These are phyloP conservation scores for Podospora comata DNA, from an alignment of 495 filamentous ascomycete genomes.

Conservation along the genomic window DNA sequence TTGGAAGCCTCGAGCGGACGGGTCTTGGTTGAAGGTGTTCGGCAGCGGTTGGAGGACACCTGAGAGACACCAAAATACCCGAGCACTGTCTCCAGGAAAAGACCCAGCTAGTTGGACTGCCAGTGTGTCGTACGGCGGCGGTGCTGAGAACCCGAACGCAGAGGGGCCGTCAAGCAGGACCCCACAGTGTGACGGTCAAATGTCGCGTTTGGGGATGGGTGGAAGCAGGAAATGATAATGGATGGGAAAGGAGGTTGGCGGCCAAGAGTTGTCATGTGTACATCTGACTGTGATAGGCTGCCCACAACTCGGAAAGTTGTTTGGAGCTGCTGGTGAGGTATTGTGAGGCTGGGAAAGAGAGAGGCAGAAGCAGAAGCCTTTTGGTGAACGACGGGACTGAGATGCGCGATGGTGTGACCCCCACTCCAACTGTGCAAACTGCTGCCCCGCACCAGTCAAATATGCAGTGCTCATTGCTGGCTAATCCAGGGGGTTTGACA, in stretches of 20 bases:
- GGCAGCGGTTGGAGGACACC: background rate
- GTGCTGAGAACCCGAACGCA: background rate
- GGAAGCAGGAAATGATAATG: background rate
- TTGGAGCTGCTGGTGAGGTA: background rate
- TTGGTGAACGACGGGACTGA: background rate
- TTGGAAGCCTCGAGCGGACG: background rate
- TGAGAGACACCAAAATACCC: background rate
- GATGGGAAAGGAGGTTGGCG: background rate
- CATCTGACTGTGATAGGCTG: background rate
- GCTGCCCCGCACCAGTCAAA: background rate
- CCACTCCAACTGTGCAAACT: background rate
- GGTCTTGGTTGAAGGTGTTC: background rate
- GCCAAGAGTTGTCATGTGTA: background rate
- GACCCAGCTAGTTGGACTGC: background rate
- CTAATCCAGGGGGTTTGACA: background rate
- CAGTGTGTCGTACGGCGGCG: background rate
- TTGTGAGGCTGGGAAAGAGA: background rate
- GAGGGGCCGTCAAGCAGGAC: background rate
- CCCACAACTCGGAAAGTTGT: background rate
- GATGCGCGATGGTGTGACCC: background rate
- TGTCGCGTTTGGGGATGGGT: background rate
- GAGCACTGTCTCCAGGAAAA: no score
- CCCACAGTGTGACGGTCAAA: background rate
- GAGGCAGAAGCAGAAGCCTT: background rate
- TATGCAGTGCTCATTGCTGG: background rate